Base-by-base conservation (phyloP, 2,329 filamentous ascomycete genomes). In the Lasiodiplodia theobromae region DNA sequence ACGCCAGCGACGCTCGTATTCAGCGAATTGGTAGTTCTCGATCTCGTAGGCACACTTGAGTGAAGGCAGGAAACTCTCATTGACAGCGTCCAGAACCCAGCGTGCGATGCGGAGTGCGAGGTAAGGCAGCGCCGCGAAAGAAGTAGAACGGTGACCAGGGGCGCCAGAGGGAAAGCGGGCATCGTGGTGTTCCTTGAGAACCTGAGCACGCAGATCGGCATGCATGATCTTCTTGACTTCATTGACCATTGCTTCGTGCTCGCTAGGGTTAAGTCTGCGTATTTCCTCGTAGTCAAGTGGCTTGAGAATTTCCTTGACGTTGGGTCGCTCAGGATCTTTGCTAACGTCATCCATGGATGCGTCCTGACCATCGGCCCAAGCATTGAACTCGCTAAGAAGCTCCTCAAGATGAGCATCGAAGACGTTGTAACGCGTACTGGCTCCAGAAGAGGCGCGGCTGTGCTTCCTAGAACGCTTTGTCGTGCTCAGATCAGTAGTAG, bases 321-420 rank as follows among this genome's bases (percentile, higher is more conserved):
- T n/a, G 4, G n/a, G 7, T 21, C 8, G 18, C 44, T 47, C 44
- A 6, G 44, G 21, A 11, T 21, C 8, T 47, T 11, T 47, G n/a
- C 44, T 47, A 6, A 2, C 21, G n/a, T 47, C 44, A 21, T 47
- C 44, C 44, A 47, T 21, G 44, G 8, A n/a, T 47, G 7, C 18
- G n/a, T 37, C 49, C 12, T 66, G 12, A 8, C 47, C 62, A 28
- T 21, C 7, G 7, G 10, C 21, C 65, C 65, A 67, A 31, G 47
- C 23, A 14, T 31, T 34, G 31, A 52, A 67, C 4, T 37, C 53
- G 53, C 23, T 7, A 8, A 60, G 11, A 21, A 67, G 54, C 7
- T 67, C 54, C 11, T 60, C 54, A 8, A 67, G 40, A 28, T 58
- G 65, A 7, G 44, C 44, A 21, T 67, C 65, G 44, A 67, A 60